Base-by-base conservation (phyloP, 257 asterid genomes). In the Craterostigma plantagineum region DNA sequence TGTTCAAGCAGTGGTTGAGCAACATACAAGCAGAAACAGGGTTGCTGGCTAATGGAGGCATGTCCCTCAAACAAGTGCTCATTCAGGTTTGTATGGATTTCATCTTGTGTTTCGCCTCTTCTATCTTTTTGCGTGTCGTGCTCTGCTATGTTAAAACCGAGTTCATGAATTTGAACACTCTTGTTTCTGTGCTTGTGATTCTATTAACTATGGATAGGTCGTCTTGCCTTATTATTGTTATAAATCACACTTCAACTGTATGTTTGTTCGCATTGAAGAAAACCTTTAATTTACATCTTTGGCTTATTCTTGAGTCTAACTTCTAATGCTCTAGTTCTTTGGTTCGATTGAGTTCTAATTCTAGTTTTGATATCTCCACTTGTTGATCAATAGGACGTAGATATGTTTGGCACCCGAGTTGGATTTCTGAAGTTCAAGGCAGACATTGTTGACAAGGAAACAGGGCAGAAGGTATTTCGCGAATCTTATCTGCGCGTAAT, bases 351-450 rank as follows among this genome's bases (percentile, higher is more conserved):
- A n/a, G n/a, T n/a, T n/a, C n/a, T n/a, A n/a, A n/a, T n/a, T n/a
- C n/a, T n/a, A n/a, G n/a, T n/a, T n/a, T n/a, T n/a, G n/a, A n/a
- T n/a, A n/a, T n/a, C n/a, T n/a, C n/a, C n/a, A n/a, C n/a, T n/a
- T n/a, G n/a, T n/a, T n/a, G 11, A 11, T 14, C 11, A 52, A 16
- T 68, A 85, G 96, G 75, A 72, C 12, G 81, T 81, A 42, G 97
- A 86, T 65, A 86, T 86, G 97, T 86, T 86, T 56, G 97, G 94
- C 42, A 76, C 68, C 48, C 91, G 85, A 41, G 78, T 81, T 63
- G 97, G 97, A 16, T 86, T 86, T 74, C 63, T 86, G 18, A 86
- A 86, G 63, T 86, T 86, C 66, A 75, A 67, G 62, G 97, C 97
- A 37, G 97, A 81, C 51, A 63, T 81, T 46, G 42, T 73, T 18